Percentiles rank a stretch among this genome's conserved stretches.
Conservation (phyloP, 2,329 filamentous ascomycete species). For the Verticillium nonalfalfae region DNA sequence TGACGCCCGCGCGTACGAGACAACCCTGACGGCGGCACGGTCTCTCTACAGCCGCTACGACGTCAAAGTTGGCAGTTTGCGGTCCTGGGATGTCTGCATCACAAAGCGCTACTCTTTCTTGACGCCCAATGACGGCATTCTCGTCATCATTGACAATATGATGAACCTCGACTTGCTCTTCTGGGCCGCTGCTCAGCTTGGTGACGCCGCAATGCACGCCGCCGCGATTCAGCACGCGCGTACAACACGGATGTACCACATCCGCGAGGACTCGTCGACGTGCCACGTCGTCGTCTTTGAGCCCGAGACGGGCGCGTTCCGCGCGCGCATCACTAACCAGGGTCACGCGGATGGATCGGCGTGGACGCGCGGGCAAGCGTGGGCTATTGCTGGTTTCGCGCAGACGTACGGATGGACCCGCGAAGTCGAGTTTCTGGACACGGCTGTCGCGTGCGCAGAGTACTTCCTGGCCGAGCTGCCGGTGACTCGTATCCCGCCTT, state of each 20-base stretch:
- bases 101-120: slow-evolving; percentile 29
- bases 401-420: slow-evolving; percentile 39
- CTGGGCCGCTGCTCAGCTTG: slow-evolving; percentile 27
- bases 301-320: slow-evolving; percentile 27
- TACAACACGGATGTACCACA: slow-evolving; percentile 29
- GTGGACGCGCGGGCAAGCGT: slow-evolving; percentile 42
- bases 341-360: slow-evolving; percentile 34
- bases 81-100: slow-evolving; percentile 36
- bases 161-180: slow-evolving; percentile 36
- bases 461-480: slow-evolving; percentile 35
- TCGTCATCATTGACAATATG: slow-evolving; percentile 34
- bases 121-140: slow-evolving; percentile 26
- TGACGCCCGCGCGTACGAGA: slow-evolving; percentile 25
- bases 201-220: slow-evolving; percentile 20
- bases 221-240: slow-evolving; percentile 31
- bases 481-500: slow-evolving; percentile 32
- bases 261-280: slow-evolving; percentile 29
- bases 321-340: slow-evolving; percentile 38
- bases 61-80: slow-evolving; percentile 23
- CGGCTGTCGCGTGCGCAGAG: slow-evolving; percentile 33
- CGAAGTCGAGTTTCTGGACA: slow-evolving; percentile 31
- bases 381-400: slow-evolving; percentile 40
- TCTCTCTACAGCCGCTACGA: slow-evolving; percentile 29
- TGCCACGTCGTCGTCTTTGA: slow-evolving; percentile 41
- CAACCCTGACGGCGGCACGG: slow-evolving; percentile 24